Conservation (phyloP, 768 basidiomycete genomes). For the Leccinum imitatum region DNA sequence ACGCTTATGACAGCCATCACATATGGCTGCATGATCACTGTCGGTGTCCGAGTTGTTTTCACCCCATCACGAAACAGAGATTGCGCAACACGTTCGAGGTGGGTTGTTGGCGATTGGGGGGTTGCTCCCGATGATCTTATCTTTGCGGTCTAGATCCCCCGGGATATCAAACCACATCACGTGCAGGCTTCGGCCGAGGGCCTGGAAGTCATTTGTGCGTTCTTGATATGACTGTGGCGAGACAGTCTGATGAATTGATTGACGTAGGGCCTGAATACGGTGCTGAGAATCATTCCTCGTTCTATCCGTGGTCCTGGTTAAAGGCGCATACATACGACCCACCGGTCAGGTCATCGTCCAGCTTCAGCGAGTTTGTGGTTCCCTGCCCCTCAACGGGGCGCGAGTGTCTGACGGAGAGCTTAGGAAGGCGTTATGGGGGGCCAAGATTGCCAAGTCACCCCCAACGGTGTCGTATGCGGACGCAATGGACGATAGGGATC, state of each 20-base stretch:
- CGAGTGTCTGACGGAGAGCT: not conserved
- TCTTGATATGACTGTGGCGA: not conserved
- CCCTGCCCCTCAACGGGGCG: not conserved
- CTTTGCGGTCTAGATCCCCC: constrained; percentile 59
- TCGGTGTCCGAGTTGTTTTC: constrained; percentile 83
- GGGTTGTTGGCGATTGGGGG: constrained; percentile 12
- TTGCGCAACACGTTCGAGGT: constrained; percentile 84
- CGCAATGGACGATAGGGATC: constrained; percentile 63
- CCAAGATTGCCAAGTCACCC: constrained; percentile 68
- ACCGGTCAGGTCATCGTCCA: constrained; percentile 31
- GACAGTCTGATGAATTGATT: not conserved
- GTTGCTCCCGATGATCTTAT: not conserved
- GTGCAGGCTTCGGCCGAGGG: constrained; percentile 60
- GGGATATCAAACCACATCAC: constrained; percentile 62
- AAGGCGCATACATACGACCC: constrained; percentile 80
- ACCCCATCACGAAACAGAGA: constrained; percentile 87
- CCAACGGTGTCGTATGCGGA: constrained; percentile 74
- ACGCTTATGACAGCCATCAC: constrained; percentile 66
- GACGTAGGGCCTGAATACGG: constrained; percentile 23
- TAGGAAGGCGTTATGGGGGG: constrained; percentile 79
- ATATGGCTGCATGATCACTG: constrained; percentile 94
- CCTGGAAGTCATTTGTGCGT: constrained; percentile 73
- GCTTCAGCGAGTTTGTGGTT: constrained; percentile 44
- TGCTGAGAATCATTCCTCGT: constrained; percentile 64
- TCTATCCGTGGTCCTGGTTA: constrained; percentile 90